Conservation (phyloP, 257 asterid species). For the Scutellaria barbata region DNA sequence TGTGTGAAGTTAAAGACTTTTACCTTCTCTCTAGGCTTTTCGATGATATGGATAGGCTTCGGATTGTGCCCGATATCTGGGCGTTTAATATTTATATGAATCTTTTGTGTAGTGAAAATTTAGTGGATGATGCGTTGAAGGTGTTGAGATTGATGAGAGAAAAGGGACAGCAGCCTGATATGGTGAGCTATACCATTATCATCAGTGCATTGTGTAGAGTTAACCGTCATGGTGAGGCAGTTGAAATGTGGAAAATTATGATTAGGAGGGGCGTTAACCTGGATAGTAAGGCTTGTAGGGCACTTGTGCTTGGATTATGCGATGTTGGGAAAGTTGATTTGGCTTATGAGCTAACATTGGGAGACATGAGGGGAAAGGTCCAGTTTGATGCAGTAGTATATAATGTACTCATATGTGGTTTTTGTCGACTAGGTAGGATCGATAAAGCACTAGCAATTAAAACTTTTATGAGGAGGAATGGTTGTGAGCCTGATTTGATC, state of each 20-base stretch:
- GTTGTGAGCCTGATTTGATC: slow-evolving; percentile 82
- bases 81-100: slow-evolving; percentile 83
- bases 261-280: slow-evolving; percentile 62
- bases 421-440: slow-evolving; percentile 80
- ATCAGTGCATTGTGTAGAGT: slow-evolving; percentile 68
- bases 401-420: slow-evolving; percentile 77
- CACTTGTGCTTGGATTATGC: slow-evolving; percentile 82
- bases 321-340: slow-evolving; percentile 78
- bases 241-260: slow-evolving; percentile 77
- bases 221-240: slow-evolving; percentile 62
- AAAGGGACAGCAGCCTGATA: slow-evolving; percentile 75
- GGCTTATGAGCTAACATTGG: slow-evolving; percentile 94
- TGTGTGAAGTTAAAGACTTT: slow-evolving; percentile 83
- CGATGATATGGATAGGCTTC: slow-evolving; percentile 76
- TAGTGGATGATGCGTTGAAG: slow-evolving; percentile 72
- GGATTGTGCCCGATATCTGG: slow-evolving; percentile 82
- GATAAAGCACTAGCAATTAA: slow-evolving; percentile 86
- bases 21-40: slow-evolving; percentile 72
- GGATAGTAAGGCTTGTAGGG: slow-evolving; percentile 81
- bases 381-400: slow-evolving; percentile 60
- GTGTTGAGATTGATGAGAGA: slow-evolving; percentile 67
- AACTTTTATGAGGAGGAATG: slow-evolving; percentile 77
- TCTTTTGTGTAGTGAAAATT: slow-evolving; percentile 71
- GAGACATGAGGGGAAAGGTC: slow-evolving; percentile 75
- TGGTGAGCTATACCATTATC: slow-evolving; percentile 77